These are phyloP conservation scores for Ceratocystis albifundus DNA, from an alignment of 2,329 filamentous ascomycete species.

Conservation along the genomic window DNA sequence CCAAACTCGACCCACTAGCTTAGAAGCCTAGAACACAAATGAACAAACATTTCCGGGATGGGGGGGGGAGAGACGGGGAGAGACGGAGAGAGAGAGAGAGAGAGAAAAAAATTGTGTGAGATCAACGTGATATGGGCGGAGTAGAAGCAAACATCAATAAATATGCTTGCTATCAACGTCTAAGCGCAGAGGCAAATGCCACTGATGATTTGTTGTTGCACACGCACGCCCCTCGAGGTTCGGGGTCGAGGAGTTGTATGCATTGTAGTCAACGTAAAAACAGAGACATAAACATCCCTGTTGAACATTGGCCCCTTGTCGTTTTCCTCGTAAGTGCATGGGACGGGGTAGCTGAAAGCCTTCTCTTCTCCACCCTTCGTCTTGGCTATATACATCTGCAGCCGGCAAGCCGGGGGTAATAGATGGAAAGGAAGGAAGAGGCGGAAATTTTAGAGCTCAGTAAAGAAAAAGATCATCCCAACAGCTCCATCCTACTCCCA, in stretches of 20 bases:
- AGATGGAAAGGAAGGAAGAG: neutral
- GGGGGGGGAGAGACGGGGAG: neutral
- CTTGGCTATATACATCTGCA: neutral
- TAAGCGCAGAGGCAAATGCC: neutral
- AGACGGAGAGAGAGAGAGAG: too few relatives aligned
- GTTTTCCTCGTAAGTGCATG: conserved; percentile 5
- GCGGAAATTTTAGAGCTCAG: neutral
- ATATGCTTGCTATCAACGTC: neutral
- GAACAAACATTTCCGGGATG: neutral
- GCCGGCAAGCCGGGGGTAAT: neutral
- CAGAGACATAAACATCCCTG: neutral
- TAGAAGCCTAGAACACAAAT: neutral
- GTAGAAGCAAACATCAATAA: conserved; percentile 4
- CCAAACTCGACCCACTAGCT: neutral
- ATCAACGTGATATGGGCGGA: neutral
- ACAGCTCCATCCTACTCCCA: neutral
- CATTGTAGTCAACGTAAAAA: neutral
- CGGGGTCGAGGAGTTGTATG: neutral
- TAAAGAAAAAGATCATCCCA: neutral
- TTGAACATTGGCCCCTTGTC: neutral
- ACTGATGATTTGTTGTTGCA: neutral
- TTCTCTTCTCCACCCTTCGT: neutral
- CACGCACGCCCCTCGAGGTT: conserved; percentile 4
- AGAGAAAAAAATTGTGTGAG: too few relatives aligned
- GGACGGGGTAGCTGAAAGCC: neutral